Percentiles rank a stretch among this genome's conserved stretches.
Evolutionary conservation across 768 basidiomycete species (phyloP).

Genomic region (Lentinula detonsa): DNA sequence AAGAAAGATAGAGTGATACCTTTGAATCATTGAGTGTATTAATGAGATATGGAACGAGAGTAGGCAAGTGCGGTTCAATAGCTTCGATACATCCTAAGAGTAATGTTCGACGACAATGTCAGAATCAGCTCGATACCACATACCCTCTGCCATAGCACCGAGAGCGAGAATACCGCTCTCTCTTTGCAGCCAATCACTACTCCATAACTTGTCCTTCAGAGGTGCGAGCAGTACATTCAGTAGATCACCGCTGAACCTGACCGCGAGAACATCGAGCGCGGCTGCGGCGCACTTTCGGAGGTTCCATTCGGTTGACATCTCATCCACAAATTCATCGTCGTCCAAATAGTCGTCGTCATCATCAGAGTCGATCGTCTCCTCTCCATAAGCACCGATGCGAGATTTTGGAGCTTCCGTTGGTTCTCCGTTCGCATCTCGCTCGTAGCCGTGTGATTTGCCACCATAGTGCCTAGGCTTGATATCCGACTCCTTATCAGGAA

Average conservation of each 20-base stretch:
- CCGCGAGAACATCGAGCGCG: conserved; percentile 93
- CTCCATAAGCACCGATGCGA: conserved; percentile 64
- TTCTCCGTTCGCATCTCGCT: conserved; percentile 54
- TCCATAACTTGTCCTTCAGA: conserved; percentile 92
- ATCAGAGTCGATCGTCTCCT: conserved; percentile 78
- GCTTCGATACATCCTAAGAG: conserved; percentile 88
- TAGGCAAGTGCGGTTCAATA: conserved; percentile 91
- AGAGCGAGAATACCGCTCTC: conserved; percentile 95
- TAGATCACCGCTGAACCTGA: conserved; percentile 86
- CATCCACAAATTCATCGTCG: conserved; percentile 92
- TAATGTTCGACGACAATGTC: not conserved
- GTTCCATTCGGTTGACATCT: conserved; percentile 98
- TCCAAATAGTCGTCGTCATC: conserved; percentile 87
- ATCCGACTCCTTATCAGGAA: conserved; percentile 92
- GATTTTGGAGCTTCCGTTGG: conserved; percentile 29
- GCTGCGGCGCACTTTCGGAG: conserved; percentile 97
- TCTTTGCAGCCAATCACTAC: conserved; percentile 85
- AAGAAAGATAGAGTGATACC: conserved; percentile 35
- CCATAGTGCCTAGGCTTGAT: conserved; percentile 96
- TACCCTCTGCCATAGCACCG: conserved; percentile 98
- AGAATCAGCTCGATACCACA: conserved; percentile 13
- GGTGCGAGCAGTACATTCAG: conserved; percentile 84
- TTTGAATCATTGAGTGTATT: conserved; percentile 88
- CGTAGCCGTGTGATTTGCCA: conserved; percentile 77
- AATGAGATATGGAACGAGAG: conserved; percentile 88